Evolutionary conservation across 179 eudicot genomes (phyloP).

Genomic region (Camellia oleifera): DNA sequence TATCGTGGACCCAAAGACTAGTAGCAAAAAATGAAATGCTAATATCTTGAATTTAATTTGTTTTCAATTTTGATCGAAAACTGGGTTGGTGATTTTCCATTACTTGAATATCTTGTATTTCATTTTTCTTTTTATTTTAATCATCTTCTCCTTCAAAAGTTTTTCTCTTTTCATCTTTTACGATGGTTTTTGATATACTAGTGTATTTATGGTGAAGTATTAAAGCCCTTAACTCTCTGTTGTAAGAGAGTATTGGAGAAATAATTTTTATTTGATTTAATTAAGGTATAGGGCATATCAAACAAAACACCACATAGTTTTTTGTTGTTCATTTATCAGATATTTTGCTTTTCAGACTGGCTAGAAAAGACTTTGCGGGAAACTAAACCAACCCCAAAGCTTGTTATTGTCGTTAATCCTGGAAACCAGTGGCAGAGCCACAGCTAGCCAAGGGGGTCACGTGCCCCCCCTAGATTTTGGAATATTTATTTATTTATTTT

Average conservation of each 20-base stretch:
- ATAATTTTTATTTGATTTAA: not conserved
- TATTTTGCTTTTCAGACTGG: constrained; percentile 60
- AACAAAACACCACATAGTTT: not conserved
- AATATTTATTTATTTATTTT: too few species aligned
- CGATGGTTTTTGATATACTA: not conserved
- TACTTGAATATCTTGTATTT: not conserved
- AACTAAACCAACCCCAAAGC: constrained; percentile 42
- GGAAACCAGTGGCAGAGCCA: constrained; percentile 18
- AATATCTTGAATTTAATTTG: not conserved
- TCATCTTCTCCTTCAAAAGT: not conserved
- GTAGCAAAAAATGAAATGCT: not conserved
- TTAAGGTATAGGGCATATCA: not conserved
- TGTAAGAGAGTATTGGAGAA: not conserved
- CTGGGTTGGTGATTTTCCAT: not conserved
- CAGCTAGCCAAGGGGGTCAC: too few species aligned
- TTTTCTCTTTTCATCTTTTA: constrained; percentile 5
- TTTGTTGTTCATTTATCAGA: constrained; percentile 2
- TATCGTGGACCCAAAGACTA: not conserved
- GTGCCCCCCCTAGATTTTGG: too few species aligned
- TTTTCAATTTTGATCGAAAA: too few species aligned
- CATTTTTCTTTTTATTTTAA: not conserved
- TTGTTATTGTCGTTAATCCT: constrained; percentile 33
- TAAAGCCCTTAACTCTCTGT: not conserved
- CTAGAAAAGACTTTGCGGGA: constrained; percentile 63
- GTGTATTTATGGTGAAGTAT: not conserved